Evolutionary conservation across 805 yeast species (phyloP), one percentile per base, ranked within the genome.

Genomic region (Ogataea henricii): DNA sequence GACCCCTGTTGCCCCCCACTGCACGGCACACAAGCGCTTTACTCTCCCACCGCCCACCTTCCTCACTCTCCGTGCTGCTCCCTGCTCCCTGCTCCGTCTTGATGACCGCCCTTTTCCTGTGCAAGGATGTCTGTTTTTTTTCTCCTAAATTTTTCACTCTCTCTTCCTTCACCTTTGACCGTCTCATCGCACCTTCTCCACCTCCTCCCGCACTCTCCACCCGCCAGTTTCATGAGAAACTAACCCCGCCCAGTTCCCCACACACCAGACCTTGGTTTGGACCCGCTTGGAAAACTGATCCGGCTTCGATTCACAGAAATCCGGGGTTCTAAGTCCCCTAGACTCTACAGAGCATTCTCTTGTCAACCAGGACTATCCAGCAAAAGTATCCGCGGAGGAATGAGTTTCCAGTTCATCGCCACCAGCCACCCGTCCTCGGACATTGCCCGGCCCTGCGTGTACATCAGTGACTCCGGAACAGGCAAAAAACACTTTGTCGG

Each of bases 401-500:
- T 64, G 69, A 59, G 65, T 79, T 82, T 77, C 56, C 70, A 76
- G 16, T 55, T 83, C 27, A 69, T 75, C 2, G 75, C 82, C 3
- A 63, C 83, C 1, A 67, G 81, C 16, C 89, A 84, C 63, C 82
- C 84, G 12, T 79, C 89, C 0, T 67, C 78, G 22, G 92, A 86
- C 53, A 69, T 82, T 1, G 58, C 63, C 20, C 80, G 78, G 52
- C 88, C 91, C 0, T 66, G 81, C 25, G 61, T 85, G 12, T 65
- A 81, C 58, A 64, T 86, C 38, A 57, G 60, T 33, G 64, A 81
- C 60, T 69, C 71, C 26, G 71, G 79, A 8, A 64, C 74, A 14
- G 87, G 89, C 4, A 65, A 67, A 44, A 64, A 78, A 48, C 87
- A 82, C 56, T 66, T 90, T 39, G 77, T 92, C 60, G 99, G 98